Evolutionary conservation across 768 basidiomycete genomes (phyloP).

Genomic region (Rhodotorula graminis): DNA sequence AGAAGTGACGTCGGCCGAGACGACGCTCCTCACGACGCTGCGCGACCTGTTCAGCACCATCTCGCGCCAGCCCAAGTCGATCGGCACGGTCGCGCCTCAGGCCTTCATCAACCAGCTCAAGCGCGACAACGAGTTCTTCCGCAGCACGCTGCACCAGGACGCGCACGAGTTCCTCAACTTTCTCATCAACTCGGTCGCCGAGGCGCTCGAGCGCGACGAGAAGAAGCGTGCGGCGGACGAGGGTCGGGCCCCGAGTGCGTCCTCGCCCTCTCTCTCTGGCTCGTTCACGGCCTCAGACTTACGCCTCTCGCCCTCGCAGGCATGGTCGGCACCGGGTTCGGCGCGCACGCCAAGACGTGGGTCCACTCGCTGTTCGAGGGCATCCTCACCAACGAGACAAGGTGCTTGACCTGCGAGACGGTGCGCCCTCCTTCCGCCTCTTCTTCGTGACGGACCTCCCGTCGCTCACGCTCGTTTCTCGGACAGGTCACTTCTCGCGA

Average conservation of each 20-base stretch:
- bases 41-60: slow-evolving; percentile 85
- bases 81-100: slow-evolving; percentile 78
- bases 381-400: slow-evolving; percentile 88
- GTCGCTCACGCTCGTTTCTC: not conserved
- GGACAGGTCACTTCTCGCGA: slow-evolving; percentile 82
- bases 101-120: slow-evolving; percentile 91
- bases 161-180: slow-evolving; percentile 98
- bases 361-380: slow-evolving; percentile 93
- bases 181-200: slow-evolving; percentile 83
- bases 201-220: slow-evolving; percentile 49
- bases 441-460: not conserved
- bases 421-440: slow-evolving; percentile 51
- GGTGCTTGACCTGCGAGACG: slow-evolving; percentile 95
- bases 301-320: not conserved
- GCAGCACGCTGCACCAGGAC: slow-evolving; percentile 90
- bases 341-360: slow-evolving; percentile 55
- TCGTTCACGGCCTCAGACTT: slow-evolving; percentile 10
- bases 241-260: slow-evolving; percentile 49
- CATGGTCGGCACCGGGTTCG: slow-evolving; percentile 44
- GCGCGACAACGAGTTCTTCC: slow-evolving; percentile 84
- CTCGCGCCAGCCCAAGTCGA: slow-evolving; percentile 70
- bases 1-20: slow-evolving; percentile 17
- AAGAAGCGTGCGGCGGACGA: slow-evolving; percentile 24
- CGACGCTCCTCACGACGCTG: slow-evolving; percentile 83
- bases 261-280: slow-evolving; percentile 51